Evolutionary conservation across 1,284 basidiomycete genomes (phyloP).

Genomic region (Austroboletus niveus): DNA sequence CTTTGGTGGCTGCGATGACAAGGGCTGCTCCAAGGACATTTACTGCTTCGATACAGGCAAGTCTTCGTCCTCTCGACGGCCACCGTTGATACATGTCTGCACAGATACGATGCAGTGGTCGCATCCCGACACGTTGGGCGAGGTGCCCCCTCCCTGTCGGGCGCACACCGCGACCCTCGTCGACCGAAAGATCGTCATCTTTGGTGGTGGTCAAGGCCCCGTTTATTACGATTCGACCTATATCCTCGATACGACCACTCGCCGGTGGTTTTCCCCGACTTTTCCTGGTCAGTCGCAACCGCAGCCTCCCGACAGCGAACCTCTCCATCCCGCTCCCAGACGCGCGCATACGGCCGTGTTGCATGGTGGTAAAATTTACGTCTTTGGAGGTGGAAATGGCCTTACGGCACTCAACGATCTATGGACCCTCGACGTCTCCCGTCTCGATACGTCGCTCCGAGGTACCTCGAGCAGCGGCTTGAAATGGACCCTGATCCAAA

Average conservation of each 20-base stretch:
- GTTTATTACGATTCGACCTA: conserved; percentile 76
- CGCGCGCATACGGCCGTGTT: conserved; percentile 86
- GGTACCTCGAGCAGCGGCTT: conserved; percentile 37
- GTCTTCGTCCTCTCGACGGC: conserved; percentile 14
- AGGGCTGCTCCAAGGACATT: conserved; percentile 72
- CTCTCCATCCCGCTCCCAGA: conserved; percentile 59
- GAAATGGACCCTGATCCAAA: conserved; percentile 64
- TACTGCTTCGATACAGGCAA: conserved; percentile 85
- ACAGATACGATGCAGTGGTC: conserved; percentile 93
- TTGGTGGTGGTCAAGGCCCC: conserved; percentile 84
- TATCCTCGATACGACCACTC: conserved; percentile 76
- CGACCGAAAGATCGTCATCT: conserved; percentile 77
- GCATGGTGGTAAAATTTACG: conserved; percentile 72
- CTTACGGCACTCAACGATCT: conserved; percentile 86
- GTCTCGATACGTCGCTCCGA: conserved; percentile 26
- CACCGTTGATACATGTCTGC: not conserved
- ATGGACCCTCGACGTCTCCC: conserved; percentile 78
- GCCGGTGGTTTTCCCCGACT: conserved; percentile 61
- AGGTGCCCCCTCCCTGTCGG: conserved; percentile 77
- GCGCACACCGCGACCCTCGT: conserved; percentile 89
- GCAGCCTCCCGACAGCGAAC: conserved; percentile 7
- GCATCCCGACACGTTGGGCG: conserved; percentile 70
- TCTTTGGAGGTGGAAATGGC: conserved; percentile 93
- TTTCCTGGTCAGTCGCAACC: conserved; percentile 31
- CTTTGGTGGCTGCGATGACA: conserved; percentile 87